phyloP scores from a whole-genome alignment of 208 protist genomes.

The Hexamita inflata region DNA sequence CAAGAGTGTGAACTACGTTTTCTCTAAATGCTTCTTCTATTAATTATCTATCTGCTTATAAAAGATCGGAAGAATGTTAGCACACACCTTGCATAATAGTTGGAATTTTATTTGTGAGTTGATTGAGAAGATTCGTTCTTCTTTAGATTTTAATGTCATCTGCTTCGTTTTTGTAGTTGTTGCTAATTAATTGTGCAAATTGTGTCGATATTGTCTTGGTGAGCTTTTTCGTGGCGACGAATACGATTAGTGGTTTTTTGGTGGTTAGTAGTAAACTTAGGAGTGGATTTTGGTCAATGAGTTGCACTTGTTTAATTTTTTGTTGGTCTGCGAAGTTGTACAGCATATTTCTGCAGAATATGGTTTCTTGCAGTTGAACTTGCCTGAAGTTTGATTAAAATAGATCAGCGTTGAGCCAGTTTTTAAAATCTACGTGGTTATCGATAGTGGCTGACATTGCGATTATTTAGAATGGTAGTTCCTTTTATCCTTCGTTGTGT shows the following conservation, averaged over 20 bases:
- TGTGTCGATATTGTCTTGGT: neutral
- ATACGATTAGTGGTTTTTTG: conserved; percentile 22
- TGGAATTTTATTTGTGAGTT: neutral
- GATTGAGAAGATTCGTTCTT: neutral
- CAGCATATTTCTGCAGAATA: neutral
- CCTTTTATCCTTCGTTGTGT: neutral
- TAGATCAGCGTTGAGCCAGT: neutral
- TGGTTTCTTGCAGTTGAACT: neutral
- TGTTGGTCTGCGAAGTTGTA: neutral
- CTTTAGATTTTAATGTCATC: neutral
- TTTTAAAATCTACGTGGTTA: neutral
- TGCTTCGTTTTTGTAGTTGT: neutral
- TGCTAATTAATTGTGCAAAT: neutral
- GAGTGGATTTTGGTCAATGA: neutral
- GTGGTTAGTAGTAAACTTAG: neutral
- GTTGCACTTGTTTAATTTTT: neutral
- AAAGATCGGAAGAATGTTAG: neutral
- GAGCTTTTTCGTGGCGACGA: neutral
- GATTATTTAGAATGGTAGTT: neutral
- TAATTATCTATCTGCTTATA: neutral
- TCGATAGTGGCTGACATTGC: conserved; percentile 1
- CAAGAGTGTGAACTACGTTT: neutral
- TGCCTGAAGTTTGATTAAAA: neutral
- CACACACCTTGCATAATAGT: neutral
- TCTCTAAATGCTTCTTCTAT: conserved; percentile 13